phyloP scores from a whole-genome alignment of 1,284 basidiomycete species.

The Mycosarcoma maydis region DNA sequence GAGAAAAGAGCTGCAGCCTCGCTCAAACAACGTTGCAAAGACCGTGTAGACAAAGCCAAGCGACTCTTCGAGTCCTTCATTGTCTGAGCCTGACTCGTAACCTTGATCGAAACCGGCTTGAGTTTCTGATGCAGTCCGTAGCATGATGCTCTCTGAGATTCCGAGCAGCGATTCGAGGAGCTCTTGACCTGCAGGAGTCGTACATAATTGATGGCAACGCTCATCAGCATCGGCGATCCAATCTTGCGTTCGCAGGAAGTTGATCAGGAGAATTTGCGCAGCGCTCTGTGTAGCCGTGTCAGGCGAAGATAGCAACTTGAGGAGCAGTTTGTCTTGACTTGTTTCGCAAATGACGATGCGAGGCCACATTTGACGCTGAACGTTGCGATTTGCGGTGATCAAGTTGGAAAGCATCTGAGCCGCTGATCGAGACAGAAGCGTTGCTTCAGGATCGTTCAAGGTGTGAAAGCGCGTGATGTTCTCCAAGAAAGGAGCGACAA shows the following conservation, averaged over 20 bases:
- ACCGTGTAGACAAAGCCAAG: slow-evolving; percentile 46
- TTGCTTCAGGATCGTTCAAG: slow-evolving; percentile 26
- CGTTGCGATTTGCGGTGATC: slow-evolving; percentile 26
- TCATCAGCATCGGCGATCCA: background rate
- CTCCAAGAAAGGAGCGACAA: slow-evolving; percentile 16
- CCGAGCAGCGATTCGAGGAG: slow-evolving; percentile 26
- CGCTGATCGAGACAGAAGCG: slow-evolving; percentile 21
- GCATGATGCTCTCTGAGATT: slow-evolving; percentile 39
- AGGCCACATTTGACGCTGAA: slow-evolving; percentile 32
- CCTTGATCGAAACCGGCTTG: background rate
- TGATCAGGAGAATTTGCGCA: slow-evolving; percentile 42
- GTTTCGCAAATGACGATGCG: slow-evolving; percentile 15
- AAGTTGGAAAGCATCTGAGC: slow-evolving; percentile 48
- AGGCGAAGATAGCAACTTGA: slow-evolving; percentile 35
- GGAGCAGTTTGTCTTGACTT: slow-evolving; percentile 15
- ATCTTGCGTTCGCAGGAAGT: slow-evolving; percentile 10
- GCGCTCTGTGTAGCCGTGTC: slow-evolving; percentile 37
- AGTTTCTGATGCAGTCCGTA: slow-evolving; percentile 10
- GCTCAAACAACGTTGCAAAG: slow-evolving; percentile 40
- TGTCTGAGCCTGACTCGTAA: slow-evolving; percentile 20
- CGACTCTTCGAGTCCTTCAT: slow-evolving; percentile 28
- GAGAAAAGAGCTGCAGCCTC: slow-evolving; percentile 21
- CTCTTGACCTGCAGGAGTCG: slow-evolving; percentile 8
- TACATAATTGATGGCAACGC: slow-evolving; percentile 27
- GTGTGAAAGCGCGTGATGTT: slow-evolving; percentile 35